A percentile compares a stretch with the other conserved stretches of the same genome.
Conservation (phyloP, 192 early-diverging fungal genomes). For the Spizellomyces sp. region DNA sequence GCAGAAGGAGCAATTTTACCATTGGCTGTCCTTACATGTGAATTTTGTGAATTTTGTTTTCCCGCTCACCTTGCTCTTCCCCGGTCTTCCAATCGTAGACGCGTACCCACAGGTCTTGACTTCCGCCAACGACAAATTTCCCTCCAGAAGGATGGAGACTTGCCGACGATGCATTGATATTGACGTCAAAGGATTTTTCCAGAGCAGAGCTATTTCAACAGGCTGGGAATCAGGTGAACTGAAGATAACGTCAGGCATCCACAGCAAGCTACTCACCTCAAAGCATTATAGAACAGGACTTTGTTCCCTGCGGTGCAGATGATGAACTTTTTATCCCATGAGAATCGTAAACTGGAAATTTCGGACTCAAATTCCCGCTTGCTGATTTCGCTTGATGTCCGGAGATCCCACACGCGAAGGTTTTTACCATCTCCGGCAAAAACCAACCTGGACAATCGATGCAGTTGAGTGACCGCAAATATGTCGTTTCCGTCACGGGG, state of each 20-base stretch:
- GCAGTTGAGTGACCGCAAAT: neutral
- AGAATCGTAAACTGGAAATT: constrained; percentile 75
- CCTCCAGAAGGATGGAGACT: constrained; percentile 80
- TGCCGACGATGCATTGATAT: constrained; percentile 70
- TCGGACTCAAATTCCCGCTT: constrained; percentile 63
- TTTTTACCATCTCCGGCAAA: constrained; percentile 50
- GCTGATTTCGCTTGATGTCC: constrained; percentile 62
- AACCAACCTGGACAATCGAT: constrained; percentile 28
- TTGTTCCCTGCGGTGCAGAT: constrained; percentile 77
- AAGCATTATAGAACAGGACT: constrained; percentile 73
- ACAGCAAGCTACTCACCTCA: constrained; percentile 48
- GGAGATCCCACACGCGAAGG: constrained; percentile 73
- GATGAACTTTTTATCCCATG: constrained; percentile 73
- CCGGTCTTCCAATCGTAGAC: constrained; percentile 82
- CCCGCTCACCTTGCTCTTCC: constrained; percentile 57
- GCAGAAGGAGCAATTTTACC: neutral
- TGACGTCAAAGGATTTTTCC: constrained; percentile 37
- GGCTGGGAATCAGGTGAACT: neutral
- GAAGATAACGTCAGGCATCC: constrained; percentile 13
- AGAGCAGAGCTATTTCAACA: constrained; percentile 31
- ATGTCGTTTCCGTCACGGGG: neutral
- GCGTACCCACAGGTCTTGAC: constrained; percentile 80
- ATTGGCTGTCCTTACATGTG: neutral
- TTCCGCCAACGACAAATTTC: constrained; percentile 80
- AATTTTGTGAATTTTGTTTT: neutral